phyloP scores from a whole-genome alignment of 2,329 filamentous ascomycete species.

The Torrubiella hemipterigena region DNA sequence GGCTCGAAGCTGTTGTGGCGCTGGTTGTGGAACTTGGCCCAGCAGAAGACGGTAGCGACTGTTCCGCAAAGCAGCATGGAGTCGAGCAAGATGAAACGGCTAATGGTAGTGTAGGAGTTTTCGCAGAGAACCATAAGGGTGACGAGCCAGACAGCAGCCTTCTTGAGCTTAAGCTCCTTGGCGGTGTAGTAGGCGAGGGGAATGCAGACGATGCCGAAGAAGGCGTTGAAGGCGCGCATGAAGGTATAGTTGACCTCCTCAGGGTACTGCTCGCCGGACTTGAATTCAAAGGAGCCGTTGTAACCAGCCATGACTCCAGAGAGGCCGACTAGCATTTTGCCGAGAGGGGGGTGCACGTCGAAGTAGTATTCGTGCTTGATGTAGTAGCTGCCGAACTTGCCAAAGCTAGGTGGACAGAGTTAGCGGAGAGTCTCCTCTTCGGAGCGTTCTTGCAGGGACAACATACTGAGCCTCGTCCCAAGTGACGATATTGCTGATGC shows the following conservation, averaged over 20 bases:
- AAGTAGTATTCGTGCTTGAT: slow-evolving; percentile 99
- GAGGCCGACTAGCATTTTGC: slow-evolving; percentile 95
- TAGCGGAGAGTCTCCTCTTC: too few relatives aligned
- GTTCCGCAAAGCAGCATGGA: slow-evolving; percentile 98
- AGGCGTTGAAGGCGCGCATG: slow-evolving; percentile 95
- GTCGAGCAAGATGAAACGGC: slow-evolving; percentile 93
- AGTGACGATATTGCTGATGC: slow-evolving; percentile 53
- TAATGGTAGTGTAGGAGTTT: slow-evolving; percentile 98
- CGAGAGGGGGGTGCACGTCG: slow-evolving; percentile 77
- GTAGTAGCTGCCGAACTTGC: slow-evolving; percentile 98
- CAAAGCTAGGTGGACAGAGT: slow-evolving; percentile 51
- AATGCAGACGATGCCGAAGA: slow-evolving; percentile 85
- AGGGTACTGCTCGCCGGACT: slow-evolving; percentile 93
- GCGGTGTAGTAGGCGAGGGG: slow-evolving; percentile 94
- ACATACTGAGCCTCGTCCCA: slow-evolving; percentile 57
- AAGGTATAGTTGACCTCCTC: slow-evolving; percentile 92
- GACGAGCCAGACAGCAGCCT: slow-evolving; percentile 85
- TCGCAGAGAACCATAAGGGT: slow-evolving; percentile 97
- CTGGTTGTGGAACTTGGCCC: slow-evolving; percentile 89
- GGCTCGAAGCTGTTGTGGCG: slow-evolving; percentile 75
- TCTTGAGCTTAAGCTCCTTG: slow-evolving; percentile 75
- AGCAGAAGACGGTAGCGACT: slow-evolving; percentile 94
- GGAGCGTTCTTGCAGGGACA: too few relatives aligned
- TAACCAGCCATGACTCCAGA: slow-evolving; percentile 95
- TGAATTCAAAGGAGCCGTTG: slow-evolving; percentile 99